Evolutionary conservation across 768 basidiomycete genomes (phyloP).

Genomic region (Agaricus subrufescens): DNA sequence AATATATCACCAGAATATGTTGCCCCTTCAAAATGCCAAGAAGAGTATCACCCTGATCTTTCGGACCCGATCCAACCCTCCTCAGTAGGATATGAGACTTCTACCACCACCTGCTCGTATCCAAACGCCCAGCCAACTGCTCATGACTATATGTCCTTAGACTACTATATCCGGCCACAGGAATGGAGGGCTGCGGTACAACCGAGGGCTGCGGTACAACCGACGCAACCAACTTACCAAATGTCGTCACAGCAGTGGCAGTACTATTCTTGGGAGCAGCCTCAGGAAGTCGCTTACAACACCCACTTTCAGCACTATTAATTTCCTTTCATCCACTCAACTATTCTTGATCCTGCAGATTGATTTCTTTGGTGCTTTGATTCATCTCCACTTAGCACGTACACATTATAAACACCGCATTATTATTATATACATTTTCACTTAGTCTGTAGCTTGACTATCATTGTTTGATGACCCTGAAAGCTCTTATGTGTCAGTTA

Average conservation of each 20-base stretch:
- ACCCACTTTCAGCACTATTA: slow-evolving; percentile 4
- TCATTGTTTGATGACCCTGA: background rate
- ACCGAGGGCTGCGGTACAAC: too few relatives aligned
- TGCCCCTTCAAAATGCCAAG: background rate
- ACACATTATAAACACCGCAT: background rate
- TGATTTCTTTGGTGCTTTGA: background rate
- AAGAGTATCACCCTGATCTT: background rate
- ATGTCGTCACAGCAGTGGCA: slow-evolving; percentile 2
- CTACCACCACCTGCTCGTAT: background rate
- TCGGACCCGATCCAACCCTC: background rate
- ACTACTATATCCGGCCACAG: background rate
- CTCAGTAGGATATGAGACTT: background rate
- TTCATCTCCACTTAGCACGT: background rate
- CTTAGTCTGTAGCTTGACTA: background rate
- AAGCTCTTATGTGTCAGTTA: slow-evolving; percentile 47
- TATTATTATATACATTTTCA: background rate
- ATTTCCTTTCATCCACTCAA: background rate
- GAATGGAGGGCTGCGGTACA: background rate
- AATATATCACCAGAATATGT: background rate
- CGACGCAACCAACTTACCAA: background rate
- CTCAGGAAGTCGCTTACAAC: slow-evolving; percentile 3
- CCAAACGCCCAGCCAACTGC: background rate
- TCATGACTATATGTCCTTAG: background rate
- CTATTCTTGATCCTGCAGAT: background rate
- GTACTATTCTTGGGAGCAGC: slow-evolving; percentile 5